Base-by-base conservation (phyloP, 2,329 filamentous ascomycete genomes). In the Neofusicoccum ribis region DNA sequence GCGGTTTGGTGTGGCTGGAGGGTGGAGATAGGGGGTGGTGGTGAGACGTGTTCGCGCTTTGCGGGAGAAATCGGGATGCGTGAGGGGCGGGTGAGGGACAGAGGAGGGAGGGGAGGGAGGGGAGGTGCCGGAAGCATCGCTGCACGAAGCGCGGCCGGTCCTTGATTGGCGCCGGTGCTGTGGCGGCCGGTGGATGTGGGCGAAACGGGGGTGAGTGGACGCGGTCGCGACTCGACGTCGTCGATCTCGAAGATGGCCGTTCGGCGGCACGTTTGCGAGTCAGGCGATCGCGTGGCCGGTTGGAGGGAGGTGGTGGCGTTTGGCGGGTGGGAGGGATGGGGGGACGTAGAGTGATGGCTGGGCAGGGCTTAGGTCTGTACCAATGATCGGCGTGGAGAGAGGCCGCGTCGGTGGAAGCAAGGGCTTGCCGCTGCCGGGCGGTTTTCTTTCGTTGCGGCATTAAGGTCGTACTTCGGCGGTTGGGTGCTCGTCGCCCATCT, bases 331-430 rank as follows among this genome's bases (percentile, higher is more conserved):
- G 20, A 20, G n/a, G n/a, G n/a, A n/a, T n/a, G n/a, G n/a, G 2
- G 31, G 7, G 31, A 36, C 51, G 37, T 27, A 56, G 34, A 37
- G 76, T 41, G 74, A 54, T 80, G 79, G 5, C 78, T 80, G 15
- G 78, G 75, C 58, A 72, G 82, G 81, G 0, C 78, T 81, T 49
- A 84, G 77, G 68, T 83, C 82, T 23, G 77, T 80, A 43, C 82
- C 83, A 5, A 77, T 78, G 20, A 76, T 46, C 60, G 2, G 27
- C 27, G 27, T 51, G 46, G 20, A 23, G 47, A 34, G 27, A 31
- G 12, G 47, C 20, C 20, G 14, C 11, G 23, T 31, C 15, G 3
- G 14, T 20, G 11, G 11, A 34, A n/a, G 20, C 4, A 5, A n/a
- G 23, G 14, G 31, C 12, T 1, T 9, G 20, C 27, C 12, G 12